A percentile compares a stretch with the other conserved stretches of the same genome.
Conservation (phyloP, 768 basidiomycete genomes). For the Russula sp. region DNA sequence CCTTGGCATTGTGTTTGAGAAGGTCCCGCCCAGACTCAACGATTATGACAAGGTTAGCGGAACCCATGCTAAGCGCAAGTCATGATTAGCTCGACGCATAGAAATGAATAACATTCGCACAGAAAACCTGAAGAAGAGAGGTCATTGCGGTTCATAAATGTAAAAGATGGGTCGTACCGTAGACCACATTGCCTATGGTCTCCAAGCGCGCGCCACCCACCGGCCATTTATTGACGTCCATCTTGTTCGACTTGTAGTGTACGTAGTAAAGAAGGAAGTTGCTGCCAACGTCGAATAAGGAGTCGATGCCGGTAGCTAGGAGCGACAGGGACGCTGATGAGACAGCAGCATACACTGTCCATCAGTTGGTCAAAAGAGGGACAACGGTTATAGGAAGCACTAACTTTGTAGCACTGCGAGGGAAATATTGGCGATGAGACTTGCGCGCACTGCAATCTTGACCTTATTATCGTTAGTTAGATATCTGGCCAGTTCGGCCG, state of each 20-base stretch:
- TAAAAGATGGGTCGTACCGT: slow-evolving; percentile 47
- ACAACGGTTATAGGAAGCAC: slow-evolving; percentile 27
- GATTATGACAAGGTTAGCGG: slow-evolving; percentile 87
- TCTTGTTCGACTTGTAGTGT: slow-evolving; percentile 62
- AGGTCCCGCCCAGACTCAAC: slow-evolving; percentile 83
- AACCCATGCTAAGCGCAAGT: slow-evolving; percentile 63
- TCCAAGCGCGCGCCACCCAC: slow-evolving; percentile 87
- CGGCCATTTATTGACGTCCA: slow-evolving; percentile 88
- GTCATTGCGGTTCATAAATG: neutral
- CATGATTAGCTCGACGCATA: neutral
- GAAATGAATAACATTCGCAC: slow-evolving; percentile 36
- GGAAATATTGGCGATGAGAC: slow-evolving; percentile 70
- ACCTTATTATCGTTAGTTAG: slow-evolving; percentile 48
- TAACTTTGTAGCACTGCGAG: slow-evolving; percentile 72
- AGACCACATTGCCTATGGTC: slow-evolving; percentile 85
- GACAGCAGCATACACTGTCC: slow-evolving; percentile 85
- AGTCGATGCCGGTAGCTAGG: slow-evolving; percentile 87
- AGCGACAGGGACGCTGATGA: slow-evolving; percentile 81
- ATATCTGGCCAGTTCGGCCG: too few species aligned
- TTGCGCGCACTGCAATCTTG: slow-evolving; percentile 83
- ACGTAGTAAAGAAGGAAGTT: slow-evolving; percentile 79
- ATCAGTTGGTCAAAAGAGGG: slow-evolving; percentile 11
- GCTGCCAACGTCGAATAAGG: slow-evolving; percentile 79
- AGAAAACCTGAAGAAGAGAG: slow-evolving; percentile 44
- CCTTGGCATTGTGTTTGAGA: slow-evolving; percentile 52